Evolutionary conservation across 2,329 filamentous ascomycete species (phyloP).

Genomic region (Chrysoporthe cubensis): DNA sequence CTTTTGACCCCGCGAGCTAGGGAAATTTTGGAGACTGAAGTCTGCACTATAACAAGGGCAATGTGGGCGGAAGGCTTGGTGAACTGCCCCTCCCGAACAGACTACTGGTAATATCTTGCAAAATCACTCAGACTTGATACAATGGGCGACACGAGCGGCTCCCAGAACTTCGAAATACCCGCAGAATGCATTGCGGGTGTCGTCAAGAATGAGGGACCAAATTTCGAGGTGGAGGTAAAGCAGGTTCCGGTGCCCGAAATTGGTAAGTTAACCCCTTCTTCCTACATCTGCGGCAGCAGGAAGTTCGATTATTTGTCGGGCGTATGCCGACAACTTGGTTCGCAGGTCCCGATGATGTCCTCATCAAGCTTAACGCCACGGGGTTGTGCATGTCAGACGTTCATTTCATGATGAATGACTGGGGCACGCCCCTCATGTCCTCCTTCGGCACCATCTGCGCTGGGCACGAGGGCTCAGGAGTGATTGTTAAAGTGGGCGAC

Average conservation of each 20-base stretch:
- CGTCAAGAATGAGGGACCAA: conserved; percentile 16
- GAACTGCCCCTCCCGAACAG: background rate
- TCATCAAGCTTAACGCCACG: conserved; percentile 30
- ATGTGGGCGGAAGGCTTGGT: background rate
- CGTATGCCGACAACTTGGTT: background rate
- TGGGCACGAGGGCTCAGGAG: conserved; percentile 46
- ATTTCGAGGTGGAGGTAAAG: conserved; percentile 21
- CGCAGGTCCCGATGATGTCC: conserved; percentile 30
- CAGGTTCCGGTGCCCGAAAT: conserved; percentile 19
- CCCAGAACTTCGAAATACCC: background rate
- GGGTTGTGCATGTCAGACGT: conserved; percentile 32
- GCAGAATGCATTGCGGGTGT: conserved; percentile 18
- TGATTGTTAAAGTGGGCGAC: conserved; percentile 40
- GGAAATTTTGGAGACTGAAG: background rate
- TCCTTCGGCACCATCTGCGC: conserved; percentile 26
- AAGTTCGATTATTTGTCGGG: conserved; percentile 4
- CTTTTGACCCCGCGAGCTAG: background rate
- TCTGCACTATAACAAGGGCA: background rate
- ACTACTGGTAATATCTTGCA: background rate
- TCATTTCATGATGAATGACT: conserved; percentile 31
- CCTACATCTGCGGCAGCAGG: background rate
- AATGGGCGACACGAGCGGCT: background rate
- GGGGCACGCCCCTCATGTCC: conserved; percentile 26
- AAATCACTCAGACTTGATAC: background rate
- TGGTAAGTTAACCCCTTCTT: conserved; percentile 4